Base-by-base conservation (phyloP, 331 rosid species). In the Ulmus americana region DNA sequence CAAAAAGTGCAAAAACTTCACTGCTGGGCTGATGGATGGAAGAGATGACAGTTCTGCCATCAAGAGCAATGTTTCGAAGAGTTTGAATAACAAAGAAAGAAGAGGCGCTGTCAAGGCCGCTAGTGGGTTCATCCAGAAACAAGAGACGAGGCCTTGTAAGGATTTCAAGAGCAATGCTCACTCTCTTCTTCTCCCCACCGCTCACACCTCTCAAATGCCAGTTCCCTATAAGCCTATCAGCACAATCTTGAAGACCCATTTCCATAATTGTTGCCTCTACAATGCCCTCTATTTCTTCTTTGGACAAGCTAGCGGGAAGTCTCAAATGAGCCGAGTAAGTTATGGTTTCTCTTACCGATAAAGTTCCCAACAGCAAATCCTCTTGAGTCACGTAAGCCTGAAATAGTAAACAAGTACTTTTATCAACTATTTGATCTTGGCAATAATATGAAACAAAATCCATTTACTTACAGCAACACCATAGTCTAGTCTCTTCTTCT, bases 361-460 rank as follows among this genome's bases (percentile, higher is more conserved):
- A 91, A 35, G 98, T 92, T 76, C 96, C 98, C 53, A 92, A 57
- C 66, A 92, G 58, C 59, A 84, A 82, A 80, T 92, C 92, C 73
- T 92, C 97, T 83, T 92, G 97, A 10, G 96, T 92, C 66, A 92
- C 97, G 50, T 89, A 92, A 10, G 97, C 98, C 98, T 92, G 77
- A 70, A 72, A 70, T 1, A 3, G 35, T 71, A 43, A 39, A 39
- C 2, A 9, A n/a, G 6, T 28, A 28, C 35, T 28, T 28, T 28
- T 28, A 1, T 10, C 12, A 47, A 2, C 56, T 12, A 10, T 39
- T 10, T 49, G 18, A 52, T 13, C 28, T 15, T 43, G 8, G 55
- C 6, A 52, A 13, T 13, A 39, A 11, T 3, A 39, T 22, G 13
- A 50, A 16, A 59, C 56, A 57, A 52, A 16, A 28, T 10, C 10